These are phyloP conservation scores for Rhodotorula sphaerocarpa DNA, from an alignment of 768 basidiomycete species.

Conservation along the genomic window DNA sequence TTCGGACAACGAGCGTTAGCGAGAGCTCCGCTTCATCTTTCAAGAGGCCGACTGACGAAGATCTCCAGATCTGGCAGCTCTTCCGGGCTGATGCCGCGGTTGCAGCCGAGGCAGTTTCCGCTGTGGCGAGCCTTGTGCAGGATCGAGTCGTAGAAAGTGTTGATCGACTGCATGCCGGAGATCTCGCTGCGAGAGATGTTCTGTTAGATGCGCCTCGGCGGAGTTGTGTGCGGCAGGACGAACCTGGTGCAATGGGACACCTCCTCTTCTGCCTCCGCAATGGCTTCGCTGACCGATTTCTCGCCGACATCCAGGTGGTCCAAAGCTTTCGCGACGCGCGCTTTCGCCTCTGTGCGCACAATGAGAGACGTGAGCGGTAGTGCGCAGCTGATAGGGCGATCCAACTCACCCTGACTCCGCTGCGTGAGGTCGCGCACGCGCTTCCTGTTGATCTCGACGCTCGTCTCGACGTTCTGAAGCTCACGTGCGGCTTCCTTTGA, in stretches of 20 bases:
- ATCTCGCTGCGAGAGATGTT: constrained; percentile 25
- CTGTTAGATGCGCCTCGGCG: not conserved
- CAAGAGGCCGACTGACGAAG: constrained; percentile 51
- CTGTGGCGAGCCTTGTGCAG: constrained; percentile 56
- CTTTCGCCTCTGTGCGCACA: constrained; percentile 42
- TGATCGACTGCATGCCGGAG: constrained; percentile 27
- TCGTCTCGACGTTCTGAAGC: constrained; percentile 59
- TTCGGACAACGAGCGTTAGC: not conserved
- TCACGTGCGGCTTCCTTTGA: constrained; percentile 51
- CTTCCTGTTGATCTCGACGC: constrained; percentile 54
- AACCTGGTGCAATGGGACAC: constrained; percentile 33
- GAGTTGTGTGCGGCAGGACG: not conserved
- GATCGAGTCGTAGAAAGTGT: constrained; percentile 49
- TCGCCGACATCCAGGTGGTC: constrained; percentile 33
- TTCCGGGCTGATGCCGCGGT: constrained; percentile 55
- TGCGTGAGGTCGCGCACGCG: constrained; percentile 58
- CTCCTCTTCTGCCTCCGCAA: constrained; percentile 41
- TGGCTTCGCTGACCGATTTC: constrained; percentile 40
- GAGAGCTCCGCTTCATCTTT: no score
- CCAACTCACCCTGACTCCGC: constrained; percentile 55
- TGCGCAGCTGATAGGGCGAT: no score
- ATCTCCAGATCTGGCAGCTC: constrained; percentile 60
- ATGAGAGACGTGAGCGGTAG: constrained; percentile 42
- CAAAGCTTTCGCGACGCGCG: constrained; percentile 45
- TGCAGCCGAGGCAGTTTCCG: constrained; percentile 68